These are phyloP conservation scores for Agaricus subrufescens DNA, from an alignment of 768 basidiomycete species.

Conservation along the genomic window DNA sequence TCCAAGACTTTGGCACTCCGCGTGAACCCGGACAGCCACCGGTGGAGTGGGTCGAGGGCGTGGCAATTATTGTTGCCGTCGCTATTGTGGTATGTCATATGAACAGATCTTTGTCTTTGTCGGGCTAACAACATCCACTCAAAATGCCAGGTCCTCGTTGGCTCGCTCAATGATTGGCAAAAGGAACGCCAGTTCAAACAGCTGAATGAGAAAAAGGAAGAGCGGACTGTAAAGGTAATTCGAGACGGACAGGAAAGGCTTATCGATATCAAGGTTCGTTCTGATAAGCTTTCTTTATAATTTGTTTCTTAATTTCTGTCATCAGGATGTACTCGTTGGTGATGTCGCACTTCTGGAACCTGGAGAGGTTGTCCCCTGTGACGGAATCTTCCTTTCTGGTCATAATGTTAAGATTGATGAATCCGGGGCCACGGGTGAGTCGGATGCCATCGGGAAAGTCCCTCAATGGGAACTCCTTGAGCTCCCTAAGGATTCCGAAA, in stretches of 20 bases:
- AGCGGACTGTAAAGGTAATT: slow-evolving; percentile 83
- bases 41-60: slow-evolving; percentile 97
- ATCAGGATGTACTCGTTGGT: slow-evolving; percentile 86
- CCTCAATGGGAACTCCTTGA: slow-evolving; percentile 71
- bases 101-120: too few relatives aligned
- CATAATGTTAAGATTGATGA: slow-evolving; percentile 97
- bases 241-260: slow-evolving; percentile 65
- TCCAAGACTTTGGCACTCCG: slow-evolving; percentile 84
- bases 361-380: slow-evolving; percentile 94
- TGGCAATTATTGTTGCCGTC: slow-evolving; percentile 75
- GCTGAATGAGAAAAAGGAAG: slow-evolving; percentile 94
- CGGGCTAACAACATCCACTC: not conserved
- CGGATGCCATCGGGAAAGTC: slow-evolving; percentile 89
- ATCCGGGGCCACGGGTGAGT: slow-evolving; percentile 94
- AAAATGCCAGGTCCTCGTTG: slow-evolving; percentile 68
- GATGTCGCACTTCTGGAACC: slow-evolving; percentile 91
- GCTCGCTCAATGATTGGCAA: slow-evolving; percentile 96
- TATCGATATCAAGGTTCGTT: slow-evolving; percentile 72
- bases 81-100: slow-evolving; percentile 61
- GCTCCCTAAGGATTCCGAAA: slow-evolving; percentile 27
- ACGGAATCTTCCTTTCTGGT: slow-evolving; percentile 89
- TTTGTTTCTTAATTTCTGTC: slow-evolving; percentile 9
- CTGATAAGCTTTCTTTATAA: not conserved
- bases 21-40: slow-evolving; percentile 57
- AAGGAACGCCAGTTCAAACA: slow-evolving; percentile 94